Evolutionary conservation across 768 basidiomycete species (phyloP).

Genomic region (Suillus subaureus): DNA sequence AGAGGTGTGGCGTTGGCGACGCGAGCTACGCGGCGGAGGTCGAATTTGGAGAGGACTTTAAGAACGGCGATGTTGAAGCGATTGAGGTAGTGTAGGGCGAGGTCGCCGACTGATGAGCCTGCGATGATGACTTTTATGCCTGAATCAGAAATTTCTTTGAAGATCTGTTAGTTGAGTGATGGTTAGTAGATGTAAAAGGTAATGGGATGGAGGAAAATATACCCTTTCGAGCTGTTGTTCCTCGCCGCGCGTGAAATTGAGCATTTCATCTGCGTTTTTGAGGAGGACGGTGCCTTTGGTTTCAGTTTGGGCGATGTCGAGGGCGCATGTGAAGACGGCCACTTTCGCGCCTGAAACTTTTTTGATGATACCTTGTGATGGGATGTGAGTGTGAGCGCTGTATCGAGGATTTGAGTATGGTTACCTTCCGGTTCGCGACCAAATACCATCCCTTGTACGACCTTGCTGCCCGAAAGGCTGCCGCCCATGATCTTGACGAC

Average conservation of each 20-base stretch:
- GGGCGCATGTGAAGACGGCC: constrained; percentile 89
- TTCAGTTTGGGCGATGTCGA: constrained; percentile 96
- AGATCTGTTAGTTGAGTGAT: constrained; percentile 62
- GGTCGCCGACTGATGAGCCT: constrained; percentile 91
- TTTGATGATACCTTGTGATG: constrained; percentile 67
- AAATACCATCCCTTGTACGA: constrained; percentile 98
- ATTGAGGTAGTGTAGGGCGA: constrained; percentile 96
- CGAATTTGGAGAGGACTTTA: constrained; percentile 98
- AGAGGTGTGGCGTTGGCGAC: constrained; percentile 97
- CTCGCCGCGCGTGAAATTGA: constrained; percentile 95
- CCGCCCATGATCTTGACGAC: constrained; percentile 99
- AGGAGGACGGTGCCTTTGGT: constrained; percentile 98
- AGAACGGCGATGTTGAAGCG: constrained; percentile 91
- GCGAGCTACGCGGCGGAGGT: constrained; percentile 89
- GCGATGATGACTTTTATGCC: constrained; percentile 94
- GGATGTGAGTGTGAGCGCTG: neutral
- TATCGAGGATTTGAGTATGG: constrained; percentile 14
- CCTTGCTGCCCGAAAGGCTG: constrained; percentile 77
- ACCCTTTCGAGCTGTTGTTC: constrained; percentile 96
- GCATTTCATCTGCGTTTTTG: constrained; percentile 93
- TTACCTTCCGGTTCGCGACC: constrained; percentile 92
- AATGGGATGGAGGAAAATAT: neutral
- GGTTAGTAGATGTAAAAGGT: constrained; percentile 5
- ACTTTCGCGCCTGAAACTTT: constrained; percentile 88
- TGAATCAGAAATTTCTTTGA: constrained; percentile 96